phyloP scores from a whole-genome alignment of 1,139 yeast genomes.

The Saccharomyces hybrid region DNA sequence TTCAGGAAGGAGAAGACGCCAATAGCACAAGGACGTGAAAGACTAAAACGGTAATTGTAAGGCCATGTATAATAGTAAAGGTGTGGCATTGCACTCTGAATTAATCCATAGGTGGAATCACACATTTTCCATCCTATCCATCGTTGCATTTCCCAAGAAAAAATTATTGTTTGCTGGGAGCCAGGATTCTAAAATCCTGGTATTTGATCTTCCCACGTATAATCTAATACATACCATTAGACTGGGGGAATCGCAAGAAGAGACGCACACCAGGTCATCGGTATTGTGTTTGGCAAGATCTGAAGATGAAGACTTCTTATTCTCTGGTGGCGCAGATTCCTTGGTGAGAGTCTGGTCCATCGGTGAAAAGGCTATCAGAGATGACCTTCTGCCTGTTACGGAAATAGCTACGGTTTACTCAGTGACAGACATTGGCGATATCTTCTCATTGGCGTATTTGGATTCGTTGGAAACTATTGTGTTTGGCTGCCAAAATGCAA shows the following conservation, averaged over 20 bases:
- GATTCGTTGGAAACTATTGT: conserved; percentile 53
- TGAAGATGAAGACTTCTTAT: conserved; percentile 52
- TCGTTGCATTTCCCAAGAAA: conserved; percentile 55
- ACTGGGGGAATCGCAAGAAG: conserved; percentile 23
- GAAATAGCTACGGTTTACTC: conserved; percentile 71
- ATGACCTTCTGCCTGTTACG: conserved; percentile 22
- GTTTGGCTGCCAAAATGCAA: conserved; percentile 89
- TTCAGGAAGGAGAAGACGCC: neutral
- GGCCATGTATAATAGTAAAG: neutral
- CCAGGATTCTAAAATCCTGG: conserved; percentile 74
- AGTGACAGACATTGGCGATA: conserved; percentile 83
- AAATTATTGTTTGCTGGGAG: conserved; percentile 81
- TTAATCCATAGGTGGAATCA: conserved; percentile 72
- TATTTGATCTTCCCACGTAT: conserved; percentile 62
- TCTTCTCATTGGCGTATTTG: conserved; percentile 74
- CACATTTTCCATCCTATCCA: conserved; percentile 67
- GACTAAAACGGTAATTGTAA: neutral
- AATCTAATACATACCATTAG: conserved; percentile 32
- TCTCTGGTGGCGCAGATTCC: conserved; percentile 88
- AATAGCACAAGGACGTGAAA: neutral
- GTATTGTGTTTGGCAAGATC: conserved; percentile 61
- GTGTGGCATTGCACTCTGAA: conserved; percentile 11
- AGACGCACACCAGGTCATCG: conserved; percentile 52
- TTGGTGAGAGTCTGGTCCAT: conserved; percentile 79
- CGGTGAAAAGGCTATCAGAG: conserved; percentile 16